phyloP scores from a whole-genome alignment of 75 land plant genomes.

The Azolla pinnata region DNA sequence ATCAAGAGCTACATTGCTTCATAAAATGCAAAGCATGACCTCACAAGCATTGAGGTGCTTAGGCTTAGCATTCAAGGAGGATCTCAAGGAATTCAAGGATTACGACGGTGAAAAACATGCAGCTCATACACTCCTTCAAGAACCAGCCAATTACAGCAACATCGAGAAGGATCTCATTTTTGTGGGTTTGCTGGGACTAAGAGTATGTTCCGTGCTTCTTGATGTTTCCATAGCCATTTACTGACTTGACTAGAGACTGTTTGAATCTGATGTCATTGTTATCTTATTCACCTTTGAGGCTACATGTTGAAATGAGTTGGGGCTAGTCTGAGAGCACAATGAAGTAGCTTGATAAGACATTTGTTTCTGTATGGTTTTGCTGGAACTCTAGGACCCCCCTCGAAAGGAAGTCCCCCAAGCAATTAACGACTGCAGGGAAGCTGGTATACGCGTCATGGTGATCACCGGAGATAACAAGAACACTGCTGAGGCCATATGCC shows the following conservation, averaged over 20 bases:
- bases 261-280: no score
- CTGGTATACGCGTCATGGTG: slow-evolving; percentile 84
- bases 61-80: slow-evolving; percentile 80
- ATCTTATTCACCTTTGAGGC: no score
- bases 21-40: slow-evolving; percentile 50
- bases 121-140: slow-evolving; percentile 63
- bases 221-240: no score
- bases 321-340: no score
- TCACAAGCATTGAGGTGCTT: slow-evolving; percentile 81
- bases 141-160: slow-evolving; percentile 48
- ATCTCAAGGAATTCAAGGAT: slow-evolving; percentile 50
- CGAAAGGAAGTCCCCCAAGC: slow-evolving; percentile 76
- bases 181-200: slow-evolving; percentile 71
- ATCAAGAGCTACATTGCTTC: slow-evolving; percentile 35
- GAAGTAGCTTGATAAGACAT: no score
- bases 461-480: slow-evolving; percentile 91
- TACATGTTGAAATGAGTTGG: no score
- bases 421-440: slow-evolving; percentile 64
- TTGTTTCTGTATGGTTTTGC: no score
- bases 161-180: slow-evolving; percentile 72
- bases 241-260: no score
- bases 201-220: slow-evolving; percentile 39
- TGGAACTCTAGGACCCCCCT: slow-evolving; percentile 67
- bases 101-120: slow-evolving; percentile 61
- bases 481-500: slow-evolving; percentile 87